Percentiles rank a stretch among this genome's conserved stretches.
These are phyloP conservation scores for Nannochloropsis salina DNA, from an alignment of 108 stramenopile species.

Conservation along the genomic window DNA sequence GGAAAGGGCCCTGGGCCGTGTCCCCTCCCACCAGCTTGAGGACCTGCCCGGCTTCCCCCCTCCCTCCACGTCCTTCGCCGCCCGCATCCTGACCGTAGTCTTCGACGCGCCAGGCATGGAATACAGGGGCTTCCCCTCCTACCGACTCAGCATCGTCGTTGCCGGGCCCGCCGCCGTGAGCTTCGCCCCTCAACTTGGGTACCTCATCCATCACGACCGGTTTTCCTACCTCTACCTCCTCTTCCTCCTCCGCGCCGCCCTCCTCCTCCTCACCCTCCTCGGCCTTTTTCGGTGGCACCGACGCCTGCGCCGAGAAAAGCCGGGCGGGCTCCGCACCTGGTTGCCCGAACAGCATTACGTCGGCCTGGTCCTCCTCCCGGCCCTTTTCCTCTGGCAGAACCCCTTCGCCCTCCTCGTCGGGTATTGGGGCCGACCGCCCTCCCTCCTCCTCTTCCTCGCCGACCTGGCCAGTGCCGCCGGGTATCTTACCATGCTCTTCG, in stretches of 20 bases:
- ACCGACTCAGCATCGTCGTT: not conserved
- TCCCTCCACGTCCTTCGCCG: not conserved
- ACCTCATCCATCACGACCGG: not conserved
- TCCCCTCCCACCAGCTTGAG: not conserved
- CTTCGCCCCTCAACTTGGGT: not conserved
- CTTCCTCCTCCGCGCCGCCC: not conserved
- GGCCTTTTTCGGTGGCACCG: not conserved
- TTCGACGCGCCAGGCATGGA: slow-evolving; percentile 6
- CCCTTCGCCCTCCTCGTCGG: not conserved
- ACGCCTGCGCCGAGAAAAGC: not conserved
- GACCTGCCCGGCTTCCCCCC: not conserved
- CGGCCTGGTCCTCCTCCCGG: not conserved
- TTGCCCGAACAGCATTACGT: slow-evolving; percentile 8
- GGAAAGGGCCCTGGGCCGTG: not conserved
- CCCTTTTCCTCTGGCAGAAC: slow-evolving; percentile 13
- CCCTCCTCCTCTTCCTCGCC: not conserved
- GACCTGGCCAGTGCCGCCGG: slow-evolving; percentile 48
- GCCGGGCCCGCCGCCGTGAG: not conserved
- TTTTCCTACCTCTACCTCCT: not conserved
- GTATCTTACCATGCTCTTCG: slow-evolving; percentile 62
- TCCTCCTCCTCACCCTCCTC: not conserved
- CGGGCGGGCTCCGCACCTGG: not conserved
- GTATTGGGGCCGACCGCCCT: not conserved
- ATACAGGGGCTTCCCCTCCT: not conserved
- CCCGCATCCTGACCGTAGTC: not conserved